Evolutionary conservation across 441 rosid genomes (phyloP).

Genomic region (Kokia cookei): DNA sequence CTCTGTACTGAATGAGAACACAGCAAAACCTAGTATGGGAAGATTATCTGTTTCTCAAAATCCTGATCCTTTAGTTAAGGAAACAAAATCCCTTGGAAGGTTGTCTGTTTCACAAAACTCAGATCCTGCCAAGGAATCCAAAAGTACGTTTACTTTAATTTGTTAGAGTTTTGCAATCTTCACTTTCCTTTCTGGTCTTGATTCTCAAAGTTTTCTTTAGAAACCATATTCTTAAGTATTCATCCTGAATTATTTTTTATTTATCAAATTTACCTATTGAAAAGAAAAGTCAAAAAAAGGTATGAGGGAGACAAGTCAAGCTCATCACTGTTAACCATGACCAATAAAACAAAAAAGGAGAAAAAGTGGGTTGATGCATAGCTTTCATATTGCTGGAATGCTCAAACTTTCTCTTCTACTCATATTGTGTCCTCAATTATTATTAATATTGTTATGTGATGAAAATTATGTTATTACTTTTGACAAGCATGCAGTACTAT

Average conservation of each 20-base stretch:
- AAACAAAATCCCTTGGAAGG: slow-evolving; percentile 77
- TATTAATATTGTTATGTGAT: background rate
- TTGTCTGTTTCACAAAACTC: slow-evolving; percentile 67
- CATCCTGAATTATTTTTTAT: background rate
- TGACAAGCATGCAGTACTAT: background rate
- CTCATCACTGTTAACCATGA: background rate
- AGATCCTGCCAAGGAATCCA: slow-evolving; percentile 59
- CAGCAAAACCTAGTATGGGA: slow-evolving; percentile 53
- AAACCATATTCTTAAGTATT: background rate
- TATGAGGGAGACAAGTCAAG: background rate
- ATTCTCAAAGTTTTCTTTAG: background rate
- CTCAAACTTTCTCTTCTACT: background rate
- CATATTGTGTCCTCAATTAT: background rate
- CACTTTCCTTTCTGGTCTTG: background rate
- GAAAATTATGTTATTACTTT: background rate
- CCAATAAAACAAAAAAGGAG: background rate
- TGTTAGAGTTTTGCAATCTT: slow-evolving; percentile 7
- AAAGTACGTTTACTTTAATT: slow-evolving; percentile 20
- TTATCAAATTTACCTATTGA: background rate
- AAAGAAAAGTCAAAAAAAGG: background rate
- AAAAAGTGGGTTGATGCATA: background rate
- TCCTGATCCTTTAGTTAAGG: slow-evolving; percentile 65
- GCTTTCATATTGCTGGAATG: background rate
- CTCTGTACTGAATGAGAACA: slow-evolving; percentile 48
- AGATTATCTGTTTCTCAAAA: slow-evolving; percentile 64